A percentile compares a stretch with the other conserved stretches of the same genome.
Evolutionary conservation across 192 early-diverging fungal genomes (phyloP).

Genomic region (Allomyces javanicus): DNA sequence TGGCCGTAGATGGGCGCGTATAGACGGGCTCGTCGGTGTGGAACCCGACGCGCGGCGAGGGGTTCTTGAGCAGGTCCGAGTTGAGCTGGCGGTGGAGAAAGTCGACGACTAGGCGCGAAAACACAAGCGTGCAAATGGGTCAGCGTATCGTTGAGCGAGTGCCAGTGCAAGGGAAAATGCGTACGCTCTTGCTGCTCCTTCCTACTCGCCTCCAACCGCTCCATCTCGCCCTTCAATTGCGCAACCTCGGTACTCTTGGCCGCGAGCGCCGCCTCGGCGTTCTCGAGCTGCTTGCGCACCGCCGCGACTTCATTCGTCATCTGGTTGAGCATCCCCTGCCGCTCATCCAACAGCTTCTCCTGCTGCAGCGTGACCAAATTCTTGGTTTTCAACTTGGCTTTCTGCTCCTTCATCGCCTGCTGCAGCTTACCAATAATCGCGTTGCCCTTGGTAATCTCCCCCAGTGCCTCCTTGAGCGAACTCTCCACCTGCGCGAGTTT

Average conservation of each 20-base stretch:
- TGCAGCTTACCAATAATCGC: constrained; percentile 36
- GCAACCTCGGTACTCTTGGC: neutral
- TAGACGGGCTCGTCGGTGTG: no score
- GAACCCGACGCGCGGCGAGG: no score
- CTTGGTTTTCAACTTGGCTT: constrained; percentile 33
- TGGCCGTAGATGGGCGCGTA: no score
- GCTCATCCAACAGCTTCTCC: constrained; percentile 33
- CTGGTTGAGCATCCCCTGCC: constrained; percentile 11
- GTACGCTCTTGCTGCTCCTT: neutral
- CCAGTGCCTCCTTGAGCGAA: constrained; percentile 4
- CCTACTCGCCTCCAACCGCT: neutral
- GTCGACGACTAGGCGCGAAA: neutral
- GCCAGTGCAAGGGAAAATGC: neutral
- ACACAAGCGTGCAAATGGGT: neutral
- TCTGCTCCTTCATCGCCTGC: constrained; percentile 20
- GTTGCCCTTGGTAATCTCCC: constrained; percentile 26
- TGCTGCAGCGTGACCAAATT: constrained; percentile 36
- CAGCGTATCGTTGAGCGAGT: no score
- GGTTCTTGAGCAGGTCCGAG: no score
- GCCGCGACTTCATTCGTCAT: constrained; percentile 18
- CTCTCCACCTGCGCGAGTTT: constrained; percentile 5
- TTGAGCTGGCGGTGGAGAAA: no score
- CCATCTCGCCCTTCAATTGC: neutral
- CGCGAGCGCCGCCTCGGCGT: neutral
- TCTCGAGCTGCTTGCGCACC: constrained; percentile 9